Conservation (phyloP, 495 filamentous ascomycete species). For the Pyrenula massariospora region DNA sequence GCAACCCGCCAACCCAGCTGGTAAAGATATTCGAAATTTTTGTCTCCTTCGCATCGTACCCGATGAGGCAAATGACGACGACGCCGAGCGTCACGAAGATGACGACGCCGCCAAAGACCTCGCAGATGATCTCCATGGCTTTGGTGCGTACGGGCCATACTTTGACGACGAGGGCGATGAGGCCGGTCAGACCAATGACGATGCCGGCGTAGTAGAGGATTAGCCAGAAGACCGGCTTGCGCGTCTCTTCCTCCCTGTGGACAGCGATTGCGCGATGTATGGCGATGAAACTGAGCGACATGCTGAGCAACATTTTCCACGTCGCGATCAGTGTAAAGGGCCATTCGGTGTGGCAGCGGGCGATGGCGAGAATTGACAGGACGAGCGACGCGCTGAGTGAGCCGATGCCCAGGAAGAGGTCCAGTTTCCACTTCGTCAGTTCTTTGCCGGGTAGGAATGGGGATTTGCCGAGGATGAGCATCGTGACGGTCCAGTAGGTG, state of each 20-base stretch:
- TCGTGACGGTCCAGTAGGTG: conserved; percentile 19
- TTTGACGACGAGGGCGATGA: conserved; percentile 5
- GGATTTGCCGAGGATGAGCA: conserved; percentile 8
- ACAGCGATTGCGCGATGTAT: conserved; percentile 5
- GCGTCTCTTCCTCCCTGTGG: neutral
- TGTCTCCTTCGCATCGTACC: neutral
- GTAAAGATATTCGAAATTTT: neutral
- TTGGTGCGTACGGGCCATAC: neutral
- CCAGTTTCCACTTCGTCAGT: conserved; percentile 4
- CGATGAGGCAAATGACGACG: neutral
- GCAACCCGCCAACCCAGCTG: neutral
- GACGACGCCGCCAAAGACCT: neutral
- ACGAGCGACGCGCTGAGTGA: conserved; percentile 9
- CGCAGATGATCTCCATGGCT: neutral
- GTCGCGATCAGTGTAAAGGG: conserved; percentile 18
- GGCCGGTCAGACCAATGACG: neutral
- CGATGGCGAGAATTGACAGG: conserved; percentile 14
- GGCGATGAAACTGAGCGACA: conserved; percentile 11
- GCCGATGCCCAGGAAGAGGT: conserved; percentile 7
- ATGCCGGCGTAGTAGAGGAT: conserved; percentile 11
- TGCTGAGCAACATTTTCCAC: conserved; percentile 16
- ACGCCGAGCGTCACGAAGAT: neutral
- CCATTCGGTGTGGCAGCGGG: conserved; percentile 16
- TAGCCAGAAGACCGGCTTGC: conserved; percentile 7
- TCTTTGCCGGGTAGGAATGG: conserved; percentile 8